Base-by-base conservation (phyloP, 2,329 filamentous ascomycete genomes). In the Ophiostoma fasciatum region DNA sequence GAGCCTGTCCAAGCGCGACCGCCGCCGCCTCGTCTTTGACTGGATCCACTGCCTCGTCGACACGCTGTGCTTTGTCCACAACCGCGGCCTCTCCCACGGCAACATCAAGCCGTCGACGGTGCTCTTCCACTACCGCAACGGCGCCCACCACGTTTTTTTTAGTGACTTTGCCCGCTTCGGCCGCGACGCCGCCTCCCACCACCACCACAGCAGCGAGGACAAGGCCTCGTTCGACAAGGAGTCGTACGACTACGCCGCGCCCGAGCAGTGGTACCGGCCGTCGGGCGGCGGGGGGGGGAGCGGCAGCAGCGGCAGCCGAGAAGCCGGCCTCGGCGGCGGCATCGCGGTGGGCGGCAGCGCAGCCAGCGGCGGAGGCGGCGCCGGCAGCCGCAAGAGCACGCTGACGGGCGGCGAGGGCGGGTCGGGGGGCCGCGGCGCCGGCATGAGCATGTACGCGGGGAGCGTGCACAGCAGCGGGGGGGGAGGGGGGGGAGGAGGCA, bases 1-100 rank as follows among this genome's bases (percentile, higher is more conserved):
- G 47, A 68, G 66, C 35, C 52, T 82, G 10, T 48, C 68, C 4
- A 79, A 81, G 49, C 60, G 63, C 34, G 64, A 70, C 28, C 64
- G 77, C 19, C 64, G 74, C 23, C 58, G 62, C 31, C 57, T 78
- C 13, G 52, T 83, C 5, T 61, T 82, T 50, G 76, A 81, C 51
- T 85, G 80, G 80, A 70, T 84, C 48, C 73, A 80, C 48, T 85
- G 80, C 50, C 63, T 85, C 4, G 64, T 68, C 28, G 76, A 82
- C 50, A 74, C 78, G 2, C 50, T 84, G 13, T 71, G 74, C 36
- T 79, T 69, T 42, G 57, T 85, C 3, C 80, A 85, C 49, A 66
- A 64, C 42, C 66, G 66, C 32, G 72, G 74, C 2, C 64, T 72
- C 18, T 68, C 69, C 3, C 79, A 85, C 46, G 68, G 70, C 17